Conservation (phyloP, 176 grass and related monocot genomes). For the Calamus simplicifolius region DNA sequence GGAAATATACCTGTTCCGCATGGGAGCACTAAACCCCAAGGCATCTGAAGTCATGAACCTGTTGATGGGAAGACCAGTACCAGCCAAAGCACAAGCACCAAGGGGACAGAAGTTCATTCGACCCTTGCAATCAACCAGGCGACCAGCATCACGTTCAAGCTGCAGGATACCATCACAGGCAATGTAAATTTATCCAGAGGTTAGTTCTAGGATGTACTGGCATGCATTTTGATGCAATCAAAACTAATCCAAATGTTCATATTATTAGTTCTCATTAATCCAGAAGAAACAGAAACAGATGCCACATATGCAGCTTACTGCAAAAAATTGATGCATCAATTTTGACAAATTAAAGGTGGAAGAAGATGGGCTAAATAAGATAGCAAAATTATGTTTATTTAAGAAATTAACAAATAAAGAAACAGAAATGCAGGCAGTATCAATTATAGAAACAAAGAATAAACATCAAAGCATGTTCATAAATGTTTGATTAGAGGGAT, state of each 20-base stretch:
- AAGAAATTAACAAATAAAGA: no score
- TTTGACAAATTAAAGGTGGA: no score
- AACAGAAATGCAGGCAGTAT: no score
- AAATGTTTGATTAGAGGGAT: no score
- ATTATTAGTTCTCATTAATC: not conserved
- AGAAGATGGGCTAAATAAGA: no score
- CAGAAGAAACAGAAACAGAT: not conserved
- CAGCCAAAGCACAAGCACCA: conserved; percentile 96
- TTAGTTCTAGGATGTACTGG: not conserved
- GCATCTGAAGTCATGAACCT: conserved; percentile 78
- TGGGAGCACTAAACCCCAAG: conserved; percentile 79
- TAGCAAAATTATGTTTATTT: no score
- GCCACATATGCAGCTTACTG: no score
- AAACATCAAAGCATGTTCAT: no score
- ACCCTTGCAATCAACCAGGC: conserved; percentile 81
- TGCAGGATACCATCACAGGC: conserved; percentile 8
- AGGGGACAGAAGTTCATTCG: conserved; percentile 87
- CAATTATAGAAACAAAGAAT: no score
- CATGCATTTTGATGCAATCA: not conserved
- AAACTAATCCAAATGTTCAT: not conserved
- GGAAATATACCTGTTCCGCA: conserved; percentile 80
- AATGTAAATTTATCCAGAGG: not conserved
- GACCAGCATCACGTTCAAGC: conserved; percentile 85
- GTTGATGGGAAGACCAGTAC: conserved; percentile 92
- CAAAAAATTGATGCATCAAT: no score